phyloP scores from a whole-genome alignment of 2,329 filamentous ascomycete species.

The Chrysoporthe puriensis region DNA sequence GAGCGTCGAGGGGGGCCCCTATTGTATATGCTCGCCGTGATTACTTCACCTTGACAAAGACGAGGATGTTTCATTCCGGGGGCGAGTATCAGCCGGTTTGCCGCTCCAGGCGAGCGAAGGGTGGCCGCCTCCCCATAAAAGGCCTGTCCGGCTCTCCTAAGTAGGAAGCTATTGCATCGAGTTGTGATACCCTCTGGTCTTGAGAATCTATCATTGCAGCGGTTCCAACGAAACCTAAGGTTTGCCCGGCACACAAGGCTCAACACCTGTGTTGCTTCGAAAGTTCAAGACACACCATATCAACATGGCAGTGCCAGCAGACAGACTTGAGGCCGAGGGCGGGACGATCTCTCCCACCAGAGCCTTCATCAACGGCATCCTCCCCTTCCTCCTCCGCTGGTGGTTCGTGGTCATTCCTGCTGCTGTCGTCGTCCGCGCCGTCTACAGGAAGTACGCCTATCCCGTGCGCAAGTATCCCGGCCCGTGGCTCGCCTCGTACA shows the following conservation, averaged over 20 bases:
- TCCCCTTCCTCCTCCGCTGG: conserved; percentile 34
- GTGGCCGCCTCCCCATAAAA: conserved; percentile 1
- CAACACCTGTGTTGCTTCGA: conserved; percentile 9
- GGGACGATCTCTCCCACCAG: conserved; percentile 33
- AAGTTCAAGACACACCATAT: background rate
- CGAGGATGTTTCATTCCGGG: conserved; percentile 9
- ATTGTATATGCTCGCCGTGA: background rate
- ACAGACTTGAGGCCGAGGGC: conserved; percentile 34
- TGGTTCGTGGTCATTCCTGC: conserved; percentile 37
- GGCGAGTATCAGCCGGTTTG: conserved; percentile 1
- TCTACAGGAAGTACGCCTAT: conserved; percentile 40
- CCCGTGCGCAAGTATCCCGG: conserved; percentile 42
- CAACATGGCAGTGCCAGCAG: conserved; percentile 34
- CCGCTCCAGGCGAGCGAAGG: background rate
- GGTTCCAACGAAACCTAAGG: background rate
- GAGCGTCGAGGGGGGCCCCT: background rate
- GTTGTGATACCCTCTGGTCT: background rate
- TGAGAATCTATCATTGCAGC: background rate
- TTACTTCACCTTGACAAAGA: conserved; percentile 22
- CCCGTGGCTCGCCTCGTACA: conserved; percentile 39
- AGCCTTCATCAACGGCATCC: conserved; percentile 30
- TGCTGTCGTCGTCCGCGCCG: conserved; percentile 35
- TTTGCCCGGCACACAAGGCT: conserved; percentile 12
- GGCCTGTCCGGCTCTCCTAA: background rate
- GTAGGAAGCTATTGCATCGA: background rate